Percentiles rank a stretch among this genome's conserved stretches.
phyloP scores from a whole-genome alignment of 768 basidiomycete genomes.

The Kwoniella mangroviensis region DNA sequence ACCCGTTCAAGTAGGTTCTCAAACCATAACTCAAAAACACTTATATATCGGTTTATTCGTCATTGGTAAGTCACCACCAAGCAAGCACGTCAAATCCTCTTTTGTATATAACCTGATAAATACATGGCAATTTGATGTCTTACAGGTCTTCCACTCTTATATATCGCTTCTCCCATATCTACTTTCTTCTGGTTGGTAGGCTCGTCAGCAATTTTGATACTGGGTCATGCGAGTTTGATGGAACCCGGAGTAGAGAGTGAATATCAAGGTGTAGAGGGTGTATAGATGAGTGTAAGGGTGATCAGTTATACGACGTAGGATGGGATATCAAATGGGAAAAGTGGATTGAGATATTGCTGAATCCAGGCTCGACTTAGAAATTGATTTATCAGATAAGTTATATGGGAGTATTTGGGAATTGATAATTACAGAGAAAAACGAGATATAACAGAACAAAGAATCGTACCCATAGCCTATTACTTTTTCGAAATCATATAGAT shows the following conservation, averaged over 20 bases:
- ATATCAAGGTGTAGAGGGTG: constrained; percentile 72
- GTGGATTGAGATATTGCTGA: not conserved
- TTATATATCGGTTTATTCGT: constrained; percentile 87
- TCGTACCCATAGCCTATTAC: no score
- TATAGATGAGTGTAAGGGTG: constrained; percentile 15
- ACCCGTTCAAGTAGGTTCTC: constrained; percentile 78
- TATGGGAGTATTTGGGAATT: no score
- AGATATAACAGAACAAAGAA: no score
- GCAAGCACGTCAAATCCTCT: not conserved
- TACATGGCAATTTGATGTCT: not conserved
- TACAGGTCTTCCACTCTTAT: constrained; percentile 79
- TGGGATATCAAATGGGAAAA: not conserved
- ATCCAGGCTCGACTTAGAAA: no score
- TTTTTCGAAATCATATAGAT: no score
- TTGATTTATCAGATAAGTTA: no score
- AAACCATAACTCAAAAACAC: constrained; percentile 81
- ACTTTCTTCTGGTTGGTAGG: constrained; percentile 96
- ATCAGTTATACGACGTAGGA: not conserved
- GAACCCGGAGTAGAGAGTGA: constrained; percentile 96
- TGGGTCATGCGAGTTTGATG: constrained; percentile 82
- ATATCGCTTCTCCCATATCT: constrained; percentile 62
- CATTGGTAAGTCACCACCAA: constrained; percentile 60
- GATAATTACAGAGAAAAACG: no score
- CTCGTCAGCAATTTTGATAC: constrained; percentile 78
- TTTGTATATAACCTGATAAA: not conserved